Base-by-base conservation (phyloP, 768 basidiomycete species). In the Vararia minispora region DNA sequence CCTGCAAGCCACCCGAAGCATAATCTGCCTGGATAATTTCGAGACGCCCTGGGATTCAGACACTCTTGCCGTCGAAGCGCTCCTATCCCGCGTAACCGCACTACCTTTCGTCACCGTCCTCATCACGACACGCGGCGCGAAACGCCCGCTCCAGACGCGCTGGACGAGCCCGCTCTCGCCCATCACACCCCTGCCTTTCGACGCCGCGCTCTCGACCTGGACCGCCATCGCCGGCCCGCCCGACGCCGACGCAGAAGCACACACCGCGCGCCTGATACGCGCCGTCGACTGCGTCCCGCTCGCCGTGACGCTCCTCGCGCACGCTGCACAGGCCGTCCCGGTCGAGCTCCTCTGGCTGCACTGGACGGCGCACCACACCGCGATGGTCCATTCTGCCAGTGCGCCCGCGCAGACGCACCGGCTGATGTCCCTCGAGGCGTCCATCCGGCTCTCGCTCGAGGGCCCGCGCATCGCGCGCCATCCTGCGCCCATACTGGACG, bases 21-120 rank as follows among this genome's bases (percentile, higher is more conserved):
- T 65, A 17, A 23, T 66, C 16, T 40, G 65, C 17, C 47, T 66
- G 7, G 63, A 66, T 38, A 62, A 65, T 37, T 62, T 66, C 37
- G 65, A 66, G 49, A 61, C 63, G 5, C 53, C 59, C 4, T 63
- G 62, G 63, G 52, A 60, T 40, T 45, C 48, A 29, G 42, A 38
- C 6, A 40, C 29, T 13, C 25, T n/a, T 16, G 43, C 43, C 17
- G 40, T 44, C n/a, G 43, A 44, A 28, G 25, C 21, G 14, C 21
- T 44, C 10, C 40, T 44, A 8, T 31, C 40, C 5, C 27, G 18
- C 13, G 33, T 44, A 21, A 44, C 43, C 3, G 40, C 33, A 20
- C 20, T 44, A 10, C 17, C 35, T 25, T 44, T 40, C 14, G 43
- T 44, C 11, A 42, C 34, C 10, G 43, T 44, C 13, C 23, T 44